Conservation (phyloP, 2,329 filamentous ascomycete genomes). For the Calonectria fujianensis region DNA sequence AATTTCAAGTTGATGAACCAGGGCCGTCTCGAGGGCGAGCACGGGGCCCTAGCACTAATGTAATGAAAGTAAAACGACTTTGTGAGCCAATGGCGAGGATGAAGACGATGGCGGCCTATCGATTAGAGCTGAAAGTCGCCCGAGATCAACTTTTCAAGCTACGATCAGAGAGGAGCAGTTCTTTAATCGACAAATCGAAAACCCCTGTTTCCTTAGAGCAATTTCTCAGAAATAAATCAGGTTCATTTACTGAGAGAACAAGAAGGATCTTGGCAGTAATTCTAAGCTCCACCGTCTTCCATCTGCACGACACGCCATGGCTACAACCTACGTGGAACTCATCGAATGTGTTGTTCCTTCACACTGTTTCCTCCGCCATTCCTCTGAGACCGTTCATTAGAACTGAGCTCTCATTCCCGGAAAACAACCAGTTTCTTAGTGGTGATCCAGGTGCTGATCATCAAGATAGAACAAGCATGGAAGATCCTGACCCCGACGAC, state of each 20-base stretch:
- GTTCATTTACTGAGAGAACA: constrained; percentile 38
- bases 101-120: constrained; percentile 1
- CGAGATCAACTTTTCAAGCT: constrained; percentile 38
- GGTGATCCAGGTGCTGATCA: not conserved
- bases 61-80: constrained; percentile 30
- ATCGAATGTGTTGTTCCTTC: constrained; percentile 28
- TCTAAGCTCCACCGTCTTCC: constrained; percentile 34
- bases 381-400: constrained; percentile 34
- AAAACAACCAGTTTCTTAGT: not conserved
- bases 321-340: constrained; percentile 37
- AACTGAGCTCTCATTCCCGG: not conserved
- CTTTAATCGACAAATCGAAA: constrained; percentile 12
- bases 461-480: not conserved
- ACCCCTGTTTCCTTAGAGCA: constrained; percentile 29
- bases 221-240: constrained; percentile 9
- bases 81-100: constrained; percentile 31
- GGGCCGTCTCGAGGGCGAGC: not conserved
- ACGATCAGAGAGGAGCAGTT: constrained; percentile 30
- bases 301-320: constrained; percentile 37
- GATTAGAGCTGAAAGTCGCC: constrained; percentile 35
- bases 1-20: not conserved
- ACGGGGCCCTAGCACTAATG: not conserved
- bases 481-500: constrained; percentile 20
- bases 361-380: constrained; percentile 3
- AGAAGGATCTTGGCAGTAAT: constrained; percentile 39